Evolutionary conservation across 176 grass and related monocot species (phyloP).

Genomic region (Echinochloa phyllopogon): DNA sequence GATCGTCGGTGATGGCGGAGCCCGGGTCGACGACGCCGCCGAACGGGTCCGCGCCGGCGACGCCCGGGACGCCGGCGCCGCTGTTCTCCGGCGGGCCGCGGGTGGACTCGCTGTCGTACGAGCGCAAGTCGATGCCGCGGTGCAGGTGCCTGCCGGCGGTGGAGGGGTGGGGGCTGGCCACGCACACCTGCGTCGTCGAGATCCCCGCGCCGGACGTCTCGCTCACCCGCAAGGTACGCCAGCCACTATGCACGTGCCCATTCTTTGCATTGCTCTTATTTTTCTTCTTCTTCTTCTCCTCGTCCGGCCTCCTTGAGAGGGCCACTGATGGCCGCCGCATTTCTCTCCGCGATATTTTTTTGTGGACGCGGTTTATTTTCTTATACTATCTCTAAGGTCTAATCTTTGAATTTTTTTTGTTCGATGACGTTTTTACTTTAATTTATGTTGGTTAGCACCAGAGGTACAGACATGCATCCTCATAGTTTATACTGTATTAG

Average conservation of each 20-base stretch:
- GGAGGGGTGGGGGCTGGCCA: slow-evolving; percentile 56
- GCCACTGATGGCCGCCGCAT: not conserved
- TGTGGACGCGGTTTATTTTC: not conserved
- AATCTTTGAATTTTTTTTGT: not conserved
- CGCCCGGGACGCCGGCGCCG: slow-evolving; percentile 85
- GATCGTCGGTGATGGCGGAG: slow-evolving; percentile 28
- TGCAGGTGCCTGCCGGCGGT: slow-evolving; percentile 81
- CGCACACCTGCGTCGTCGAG: slow-evolving; percentile 78
- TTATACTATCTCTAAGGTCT: not conserved
- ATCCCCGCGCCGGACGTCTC: slow-evolving; percentile 84
- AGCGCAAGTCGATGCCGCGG: slow-evolving; percentile 89
- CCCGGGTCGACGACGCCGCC: slow-evolving; percentile 47
- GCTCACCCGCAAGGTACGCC: slow-evolving; percentile 90
- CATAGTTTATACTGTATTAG: not conserved
- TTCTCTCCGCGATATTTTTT: not conserved
- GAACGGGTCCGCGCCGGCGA: slow-evolving; percentile 71
- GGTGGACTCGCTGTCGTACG: slow-evolving; percentile 90
- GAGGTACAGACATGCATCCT: not conserved
- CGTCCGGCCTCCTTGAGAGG: not conserved
- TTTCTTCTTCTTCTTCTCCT: not conserved
- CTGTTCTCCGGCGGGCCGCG: slow-evolving; percentile 65
- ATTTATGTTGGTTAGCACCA: no score
- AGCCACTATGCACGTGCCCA: slow-evolving; percentile 18
- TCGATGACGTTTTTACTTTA: not conserved
- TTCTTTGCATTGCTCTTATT: slow-evolving; percentile 3